These are phyloP conservation scores for Septoria linicola DNA, from an alignment of 2,329 filamentous ascomycete genomes.

Conservation along the genomic window DNA sequence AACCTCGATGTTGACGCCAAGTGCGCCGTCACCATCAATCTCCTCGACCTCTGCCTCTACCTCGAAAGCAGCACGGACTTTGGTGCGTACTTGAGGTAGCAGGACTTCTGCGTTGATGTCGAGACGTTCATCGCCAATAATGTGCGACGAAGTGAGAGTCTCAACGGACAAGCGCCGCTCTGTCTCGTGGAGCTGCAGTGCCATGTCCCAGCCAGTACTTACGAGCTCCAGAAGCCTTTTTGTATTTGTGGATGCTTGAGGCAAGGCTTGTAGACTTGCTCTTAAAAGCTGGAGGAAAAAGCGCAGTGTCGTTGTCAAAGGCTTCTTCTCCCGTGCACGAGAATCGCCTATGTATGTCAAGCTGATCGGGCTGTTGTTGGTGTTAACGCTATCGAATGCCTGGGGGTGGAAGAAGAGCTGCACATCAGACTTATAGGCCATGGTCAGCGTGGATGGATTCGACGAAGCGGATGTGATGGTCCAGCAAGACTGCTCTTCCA, in stretches of 20 bases:
- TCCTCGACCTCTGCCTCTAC: constrained; percentile 48
- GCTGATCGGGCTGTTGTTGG: constrained; percentile 58
- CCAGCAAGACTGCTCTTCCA: constrained; percentile 71
- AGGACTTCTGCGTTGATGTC: constrained; percentile 62
- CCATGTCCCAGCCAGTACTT: constrained; percentile 64
- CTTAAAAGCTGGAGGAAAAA: constrained; percentile 74
- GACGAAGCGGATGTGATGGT: constrained; percentile 62
- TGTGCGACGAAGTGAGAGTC: constrained; percentile 64
- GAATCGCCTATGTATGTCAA: constrained; percentile 66
- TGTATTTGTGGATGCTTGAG: constrained; percentile 58
- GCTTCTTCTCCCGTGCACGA: constrained; percentile 51
- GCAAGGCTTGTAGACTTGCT: constrained; percentile 63
- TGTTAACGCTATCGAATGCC: constrained; percentile 50
- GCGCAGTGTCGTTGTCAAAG: constrained; percentile 64
- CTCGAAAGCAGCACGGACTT: constrained; percentile 63
- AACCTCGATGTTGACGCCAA: constrained; percentile 50
- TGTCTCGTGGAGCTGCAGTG: constrained; percentile 58
- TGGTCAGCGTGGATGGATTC: constrained; percentile 62
- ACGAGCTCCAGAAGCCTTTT: constrained; percentile 60
- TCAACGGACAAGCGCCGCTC: constrained; percentile 62
- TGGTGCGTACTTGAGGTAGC: constrained; percentile 64
- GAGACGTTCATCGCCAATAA: constrained; percentile 65
- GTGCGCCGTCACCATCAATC: constrained; percentile 47
- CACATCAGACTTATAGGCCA: constrained; percentile 70
- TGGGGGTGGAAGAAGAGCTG: constrained; percentile 70